Conservation (phyloP, 2,329 filamentous ascomycete species). For the Monosporascus sp. region DNA sequence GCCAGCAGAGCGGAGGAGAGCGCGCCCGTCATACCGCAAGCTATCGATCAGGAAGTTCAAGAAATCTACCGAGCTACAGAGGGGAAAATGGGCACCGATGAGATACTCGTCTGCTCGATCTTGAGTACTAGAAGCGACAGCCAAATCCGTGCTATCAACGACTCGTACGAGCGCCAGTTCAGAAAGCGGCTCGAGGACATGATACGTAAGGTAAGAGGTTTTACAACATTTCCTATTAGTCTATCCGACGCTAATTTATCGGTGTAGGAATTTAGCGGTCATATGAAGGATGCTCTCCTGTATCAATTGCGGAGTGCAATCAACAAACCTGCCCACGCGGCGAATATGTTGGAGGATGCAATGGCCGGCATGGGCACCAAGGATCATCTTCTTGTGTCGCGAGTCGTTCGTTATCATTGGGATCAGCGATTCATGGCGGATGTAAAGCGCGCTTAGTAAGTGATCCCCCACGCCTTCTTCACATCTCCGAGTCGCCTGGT, state of each 20-base stretch:
- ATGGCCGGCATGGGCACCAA: constrained; percentile 89
- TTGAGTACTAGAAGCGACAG: constrained; percentile 71
- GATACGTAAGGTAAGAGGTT: constrained; percentile 57
- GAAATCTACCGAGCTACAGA: constrained; percentile 75
- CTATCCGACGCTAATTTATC: constrained; percentile 4
- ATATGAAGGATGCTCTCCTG: constrained; percentile 83
- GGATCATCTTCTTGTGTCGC: constrained; percentile 70
- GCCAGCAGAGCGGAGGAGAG: constrained; percentile 75
- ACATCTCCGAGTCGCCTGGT: neutral
- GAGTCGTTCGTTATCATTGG: constrained; percentile 84
- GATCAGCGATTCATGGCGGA: constrained; percentile 68
- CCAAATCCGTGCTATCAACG: constrained; percentile 76
- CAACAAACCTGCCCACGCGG: constrained; percentile 82
- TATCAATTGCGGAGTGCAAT: constrained; percentile 72
- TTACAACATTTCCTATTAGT: neutral
- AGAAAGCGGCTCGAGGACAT: constrained; percentile 65
- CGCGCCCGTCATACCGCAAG: constrained; percentile 64
- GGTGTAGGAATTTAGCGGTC: constrained; percentile 72
- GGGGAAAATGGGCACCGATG: constrained; percentile 67
- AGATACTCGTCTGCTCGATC: constrained; percentile 73
- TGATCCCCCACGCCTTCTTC: neutral
- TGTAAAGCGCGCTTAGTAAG: constrained; percentile 67
- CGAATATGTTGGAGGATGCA: constrained; percentile 72
- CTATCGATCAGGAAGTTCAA: constrained; percentile 70
- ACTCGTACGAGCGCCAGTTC: constrained; percentile 71